Base-by-base conservation (phyloP, 2,329 filamentous ascomycete species). In the Ustilaginoidea virens region DNA sequence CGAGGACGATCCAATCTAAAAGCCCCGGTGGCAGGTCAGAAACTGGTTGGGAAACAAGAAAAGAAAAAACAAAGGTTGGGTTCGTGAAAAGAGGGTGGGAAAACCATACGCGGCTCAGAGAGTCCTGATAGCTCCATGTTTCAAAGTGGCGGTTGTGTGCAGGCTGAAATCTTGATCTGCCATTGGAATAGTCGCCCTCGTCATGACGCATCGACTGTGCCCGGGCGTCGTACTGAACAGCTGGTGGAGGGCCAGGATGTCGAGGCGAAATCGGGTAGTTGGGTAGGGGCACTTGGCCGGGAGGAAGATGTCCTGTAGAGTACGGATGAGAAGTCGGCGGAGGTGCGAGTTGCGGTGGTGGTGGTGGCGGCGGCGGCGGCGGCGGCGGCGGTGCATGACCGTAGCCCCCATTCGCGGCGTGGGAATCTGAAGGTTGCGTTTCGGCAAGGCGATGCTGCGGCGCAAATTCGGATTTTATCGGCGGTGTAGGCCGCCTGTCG, bases 41-140 rank as follows among this genome's bases (percentile, higher is more conserved):
- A 30, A 17, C 19, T 20, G 7, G 19, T 16, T 10, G 16, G 11
- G 7, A 17, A 5, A 5, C 10, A 6, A 16, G 3, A 28, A 16
- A 12, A 7, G 14, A 7, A 23, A 16, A 17, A 21, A 24, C n/a
- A 24, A 23, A 24, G 3, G n/a, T 4, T 24, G 2, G n/a, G 8
- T 9, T 24, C 7, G 4, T 7, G n/a, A 5, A 13, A 10, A 24
- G n/a, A 11, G n/a, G n/a, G n/a, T 8, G 22, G 17, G 4, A 9
- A 13, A 17, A 11, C 29, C 34, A 12, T 33, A 38, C 67, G 43
- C 60, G 55, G 33, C 55, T 53, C 4, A 72, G 48, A 13, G 58
- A 60, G 27, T 71, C 66, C 17, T 57, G 51, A 31, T 72, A 72
- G 19, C 53, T 58, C 60, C 61, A 69, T 10, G 57, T 55, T 36